Evolutionary conservation across 768 basidiomycete genomes (phyloP).

Genomic region (Collybia mongolica): DNA sequence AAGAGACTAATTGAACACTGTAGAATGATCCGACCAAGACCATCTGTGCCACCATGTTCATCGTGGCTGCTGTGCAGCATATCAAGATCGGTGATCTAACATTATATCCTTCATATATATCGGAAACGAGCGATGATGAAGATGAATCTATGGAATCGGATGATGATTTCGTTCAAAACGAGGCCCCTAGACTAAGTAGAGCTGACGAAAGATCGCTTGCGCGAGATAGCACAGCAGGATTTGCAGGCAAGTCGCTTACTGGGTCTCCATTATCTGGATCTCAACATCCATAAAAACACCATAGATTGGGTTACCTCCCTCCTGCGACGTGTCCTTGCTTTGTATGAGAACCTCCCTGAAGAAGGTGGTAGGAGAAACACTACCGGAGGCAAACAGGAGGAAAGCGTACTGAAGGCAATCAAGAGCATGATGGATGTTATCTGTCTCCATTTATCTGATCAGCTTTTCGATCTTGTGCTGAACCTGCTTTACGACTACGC

Average conservation of each 20-base stretch:
- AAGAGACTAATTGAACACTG: background rate
- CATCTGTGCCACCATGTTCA: conserved; percentile 77
- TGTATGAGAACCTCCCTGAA: conserved; percentile 93
- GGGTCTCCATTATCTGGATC: background rate
- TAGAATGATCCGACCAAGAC: conserved; percentile 85
- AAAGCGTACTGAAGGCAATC: conserved; percentile 72
- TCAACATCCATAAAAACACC: background rate
- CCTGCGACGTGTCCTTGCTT: conserved; percentile 72
- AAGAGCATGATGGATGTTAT: conserved; percentile 81
- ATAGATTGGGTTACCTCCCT: conserved; percentile 81
- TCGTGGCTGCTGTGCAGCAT: conserved; percentile 68
- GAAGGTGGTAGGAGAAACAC: conserved; percentile 87
- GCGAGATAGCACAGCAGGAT: conserved; percentile 74
- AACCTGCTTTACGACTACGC: conserved; percentile 85
- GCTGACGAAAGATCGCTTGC: conserved; percentile 73
- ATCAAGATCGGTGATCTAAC: conserved; percentile 80
- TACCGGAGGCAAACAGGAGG: conserved; percentile 84
- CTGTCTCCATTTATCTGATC: conserved; percentile 76
- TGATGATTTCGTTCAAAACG: conserved; percentile 45
- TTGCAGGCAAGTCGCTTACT: conserved; percentile 56
- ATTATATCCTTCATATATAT: conserved; percentile 53
- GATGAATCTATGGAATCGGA: conserved; percentile 52
- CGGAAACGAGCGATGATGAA: conserved; percentile 54
- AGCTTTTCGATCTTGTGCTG: conserved; percentile 81
- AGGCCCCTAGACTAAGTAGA: conserved; percentile 42